Percentiles rank a stretch among this genome's conserved stretches.
Conservation (phyloP, 768 basidiomycete species). For the Brasilioporus rufonigricans region DNA sequence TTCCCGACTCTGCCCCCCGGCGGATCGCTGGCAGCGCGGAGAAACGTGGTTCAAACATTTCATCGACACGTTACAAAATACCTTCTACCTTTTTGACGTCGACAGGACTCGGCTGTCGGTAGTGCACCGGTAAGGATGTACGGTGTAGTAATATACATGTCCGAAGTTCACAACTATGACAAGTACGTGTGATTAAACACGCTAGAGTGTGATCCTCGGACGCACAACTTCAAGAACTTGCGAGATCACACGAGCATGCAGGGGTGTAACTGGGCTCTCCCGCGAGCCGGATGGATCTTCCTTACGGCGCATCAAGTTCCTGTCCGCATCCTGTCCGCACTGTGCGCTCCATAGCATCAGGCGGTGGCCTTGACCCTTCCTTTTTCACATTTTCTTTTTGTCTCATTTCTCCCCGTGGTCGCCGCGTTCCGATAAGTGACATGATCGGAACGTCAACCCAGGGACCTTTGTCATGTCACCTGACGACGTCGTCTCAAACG, state of each 20-base stretch:
- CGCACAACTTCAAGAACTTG: no score
- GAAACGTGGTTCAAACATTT: neutral
- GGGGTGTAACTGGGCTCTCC: no score
- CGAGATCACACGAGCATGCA: no score
- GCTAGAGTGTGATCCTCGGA: no score
- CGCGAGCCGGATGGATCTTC: neutral
- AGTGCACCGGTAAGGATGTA: neutral
- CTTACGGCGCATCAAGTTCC: neutral
- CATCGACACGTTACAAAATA: neutral
- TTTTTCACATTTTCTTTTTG: neutral
- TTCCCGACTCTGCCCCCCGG: neutral
- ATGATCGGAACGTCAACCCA: neutral
- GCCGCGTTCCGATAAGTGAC: neutral
- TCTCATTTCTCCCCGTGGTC: constrained; percentile 3
- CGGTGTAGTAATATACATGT: neutral
- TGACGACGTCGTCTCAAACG: neutral
- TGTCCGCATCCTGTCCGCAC: neutral
- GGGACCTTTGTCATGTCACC: neutral
- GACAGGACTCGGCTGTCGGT: neutral
- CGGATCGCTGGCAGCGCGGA: neutral
- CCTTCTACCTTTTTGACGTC: neutral
- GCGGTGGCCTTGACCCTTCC: no score
- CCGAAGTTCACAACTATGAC: no score
- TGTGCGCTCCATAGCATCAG: no score
- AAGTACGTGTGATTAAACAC: no score